Conservation (phyloP, 169 alveolate genomes). For the Eimeria nieschulzi region DNA sequence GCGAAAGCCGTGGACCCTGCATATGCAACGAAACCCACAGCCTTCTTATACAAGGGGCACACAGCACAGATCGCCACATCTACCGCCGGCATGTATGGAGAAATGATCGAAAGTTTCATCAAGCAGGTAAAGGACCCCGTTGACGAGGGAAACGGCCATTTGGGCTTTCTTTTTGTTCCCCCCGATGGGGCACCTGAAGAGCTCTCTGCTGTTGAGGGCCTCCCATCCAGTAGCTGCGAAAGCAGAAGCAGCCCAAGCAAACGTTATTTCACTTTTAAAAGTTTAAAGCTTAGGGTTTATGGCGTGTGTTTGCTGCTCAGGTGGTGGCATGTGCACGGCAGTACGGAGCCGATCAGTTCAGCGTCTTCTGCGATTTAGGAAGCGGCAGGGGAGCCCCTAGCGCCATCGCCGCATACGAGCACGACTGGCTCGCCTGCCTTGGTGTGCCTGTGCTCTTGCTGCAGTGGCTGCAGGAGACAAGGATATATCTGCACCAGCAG, state of each 20-base stretch:
- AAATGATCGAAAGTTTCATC: slow-evolving; percentile 82
- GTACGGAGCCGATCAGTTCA: slow-evolving; percentile 84
- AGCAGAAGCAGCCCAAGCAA: no score
- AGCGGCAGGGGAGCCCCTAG: slow-evolving; percentile 90
- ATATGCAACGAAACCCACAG: slow-evolving; percentile 68
- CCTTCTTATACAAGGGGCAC: slow-evolving; percentile 80
- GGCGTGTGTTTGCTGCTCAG: not conserved
- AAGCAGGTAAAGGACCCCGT: slow-evolving; percentile 26
- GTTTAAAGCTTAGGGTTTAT: no score
- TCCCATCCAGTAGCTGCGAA: not conserved
- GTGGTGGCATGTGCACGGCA: slow-evolving; percentile 81
- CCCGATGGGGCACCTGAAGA: not conserved
- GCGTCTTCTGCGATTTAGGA: slow-evolving; percentile 86
- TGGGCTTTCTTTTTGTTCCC: not conserved
- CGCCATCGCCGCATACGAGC: slow-evolving; percentile 74
- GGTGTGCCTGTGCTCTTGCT: slow-evolving; percentile 10
- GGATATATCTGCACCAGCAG: no score
- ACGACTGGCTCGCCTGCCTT: slow-evolving; percentile 62
- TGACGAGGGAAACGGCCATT: no score
- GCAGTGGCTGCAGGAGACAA: not conserved
- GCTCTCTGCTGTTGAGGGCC: not conserved
- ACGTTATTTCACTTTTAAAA: not conserved
- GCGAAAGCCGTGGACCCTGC: slow-evolving; percentile 39
- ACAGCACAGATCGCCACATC: slow-evolving; percentile 84
- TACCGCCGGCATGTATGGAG: slow-evolving; percentile 91